phyloP scores from a whole-genome alignment of 2,329 filamentous ascomycete genomes.

The Colletotrichum orbiculare region DNA sequence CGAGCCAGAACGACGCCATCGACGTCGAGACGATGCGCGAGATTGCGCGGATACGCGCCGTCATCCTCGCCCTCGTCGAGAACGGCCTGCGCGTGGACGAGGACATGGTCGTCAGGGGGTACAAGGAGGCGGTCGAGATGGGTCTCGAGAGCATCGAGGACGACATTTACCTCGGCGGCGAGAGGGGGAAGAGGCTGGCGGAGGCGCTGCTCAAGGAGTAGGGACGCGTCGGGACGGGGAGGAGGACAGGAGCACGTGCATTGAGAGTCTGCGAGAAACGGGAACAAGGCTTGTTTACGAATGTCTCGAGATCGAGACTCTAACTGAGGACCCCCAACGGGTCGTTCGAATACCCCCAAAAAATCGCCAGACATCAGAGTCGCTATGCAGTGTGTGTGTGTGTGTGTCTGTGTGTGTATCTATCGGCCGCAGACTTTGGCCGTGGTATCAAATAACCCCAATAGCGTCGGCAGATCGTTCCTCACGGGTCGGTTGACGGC shows the following conservation, averaged over 20 bases:
- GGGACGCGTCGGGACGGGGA: too few species aligned
- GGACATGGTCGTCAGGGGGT: constrained; percentile 84
- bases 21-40: constrained; percentile 81
- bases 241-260: neutral
- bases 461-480: neutral
- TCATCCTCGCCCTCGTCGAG: constrained; percentile 85
- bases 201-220: constrained; percentile 47
- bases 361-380: constrained; percentile 31
- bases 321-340: constrained; percentile 23
- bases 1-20: constrained; percentile 92
- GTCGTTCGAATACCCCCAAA: constrained; percentile 15
- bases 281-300: constrained; percentile 5
- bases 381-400: constrained; percentile 29
- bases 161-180: constrained; percentile 70
- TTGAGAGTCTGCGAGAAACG: neutral
- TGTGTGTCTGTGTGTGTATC: neutral
- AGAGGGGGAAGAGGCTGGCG: constrained; percentile 63
- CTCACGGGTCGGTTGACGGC: neutral
- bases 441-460: constrained; percentile 35
- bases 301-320: constrained; percentile 22
- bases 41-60: constrained; percentile 84
- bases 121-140: constrained; percentile 83
- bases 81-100: constrained; percentile 88
- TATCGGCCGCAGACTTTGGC: constrained; percentile 25
- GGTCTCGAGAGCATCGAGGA: constrained; percentile 70